phyloP scores from a whole-genome alignment of 345 rosid genomes.

The Acer campestre region DNA sequence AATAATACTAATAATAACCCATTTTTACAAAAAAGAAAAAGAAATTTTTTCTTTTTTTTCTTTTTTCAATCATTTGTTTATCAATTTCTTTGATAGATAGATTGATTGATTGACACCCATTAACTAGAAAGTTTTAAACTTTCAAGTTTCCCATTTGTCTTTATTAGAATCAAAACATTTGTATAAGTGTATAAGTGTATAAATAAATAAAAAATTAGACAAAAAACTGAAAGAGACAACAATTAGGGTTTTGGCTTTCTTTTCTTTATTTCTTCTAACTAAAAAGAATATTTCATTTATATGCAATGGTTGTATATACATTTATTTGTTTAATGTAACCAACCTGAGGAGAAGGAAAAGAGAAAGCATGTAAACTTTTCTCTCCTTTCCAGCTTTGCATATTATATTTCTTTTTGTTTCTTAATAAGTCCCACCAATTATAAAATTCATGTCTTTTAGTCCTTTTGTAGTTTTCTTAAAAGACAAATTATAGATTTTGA shows the following conservation, averaged over 20 bases:
- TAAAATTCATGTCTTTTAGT: conserved; percentile 35
- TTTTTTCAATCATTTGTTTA: conserved; percentile 55
- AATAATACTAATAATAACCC: conserved; percentile 32
- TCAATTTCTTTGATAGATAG: conserved; percentile 46
- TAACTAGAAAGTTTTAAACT: conserved; percentile 38
- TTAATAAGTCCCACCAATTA: conserved; percentile 32
- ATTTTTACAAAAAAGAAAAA: conserved; percentile 34
- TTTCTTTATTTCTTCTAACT: too few species aligned
- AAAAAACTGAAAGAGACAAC: conserved; percentile 12
- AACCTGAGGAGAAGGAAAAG: conserved; percentile 24
- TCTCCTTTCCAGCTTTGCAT: conserved; percentile 33
- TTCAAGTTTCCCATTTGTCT: conserved; percentile 26
- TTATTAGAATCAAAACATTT: not conserved
- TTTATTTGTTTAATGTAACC: too few species aligned
- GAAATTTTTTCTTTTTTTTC: conserved; percentile 21
- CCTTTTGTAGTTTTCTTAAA: conserved; percentile 7
- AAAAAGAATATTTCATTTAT: too few species aligned
- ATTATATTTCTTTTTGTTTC: conserved; percentile 33
- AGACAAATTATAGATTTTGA: not conserved
- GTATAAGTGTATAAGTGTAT: too few species aligned
- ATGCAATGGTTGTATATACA: too few species aligned
- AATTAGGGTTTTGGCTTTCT: conserved; percentile 20
- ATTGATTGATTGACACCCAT: conserved; percentile 56
- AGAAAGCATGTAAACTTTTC: conserved; percentile 50
- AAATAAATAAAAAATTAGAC: too few species aligned